phyloP scores from a whole-genome alignment of 148 eudicot genomes.

The Rhododendron williamsianum region DNA sequence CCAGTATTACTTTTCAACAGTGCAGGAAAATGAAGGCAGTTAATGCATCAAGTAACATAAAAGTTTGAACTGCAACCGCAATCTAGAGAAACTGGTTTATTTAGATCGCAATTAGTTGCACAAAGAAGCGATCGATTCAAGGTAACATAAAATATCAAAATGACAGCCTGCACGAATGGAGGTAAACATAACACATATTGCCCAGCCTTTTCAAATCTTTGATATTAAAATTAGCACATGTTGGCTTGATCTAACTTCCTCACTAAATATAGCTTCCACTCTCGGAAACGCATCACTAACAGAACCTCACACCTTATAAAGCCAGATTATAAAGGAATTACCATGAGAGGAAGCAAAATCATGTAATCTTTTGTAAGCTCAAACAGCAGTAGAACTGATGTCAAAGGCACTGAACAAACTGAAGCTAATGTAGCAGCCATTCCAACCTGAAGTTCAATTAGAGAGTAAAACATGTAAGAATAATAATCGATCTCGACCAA shows the following conservation, averaged over 20 bases:
- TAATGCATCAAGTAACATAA: neutral
- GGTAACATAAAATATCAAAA: neutral
- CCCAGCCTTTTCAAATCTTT: neutral
- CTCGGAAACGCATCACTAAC: neutral
- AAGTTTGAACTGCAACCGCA: neutral
- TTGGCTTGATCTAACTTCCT: neutral
- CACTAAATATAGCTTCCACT: neutral
- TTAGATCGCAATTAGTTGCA: neutral
- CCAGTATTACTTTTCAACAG: neutral
- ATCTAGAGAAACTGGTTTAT: neutral
- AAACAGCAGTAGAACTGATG: conserved; percentile 88
- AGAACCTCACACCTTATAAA: conserved; percentile 1
- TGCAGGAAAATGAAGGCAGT: neutral
- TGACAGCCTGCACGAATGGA: neutral
- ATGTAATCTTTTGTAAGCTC: conserved; percentile 95
- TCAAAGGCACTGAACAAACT: conserved; percentile 93
- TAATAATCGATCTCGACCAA: neutral
- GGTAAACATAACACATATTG: neutral
- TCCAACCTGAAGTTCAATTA: conserved; percentile 64
- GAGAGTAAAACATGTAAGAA: conserved; percentile 2
- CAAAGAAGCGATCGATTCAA: neutral
- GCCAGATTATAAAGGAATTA: conserved; percentile 21
- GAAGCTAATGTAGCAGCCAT: conserved; percentile 99
- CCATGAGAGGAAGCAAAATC: conserved; percentile 98
- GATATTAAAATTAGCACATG: neutral